Evolutionary conservation across 345 rosid genomes (phyloP), one percentile per base, ranked within the genome.

Genomic region (Cardamine occulta): DNA sequence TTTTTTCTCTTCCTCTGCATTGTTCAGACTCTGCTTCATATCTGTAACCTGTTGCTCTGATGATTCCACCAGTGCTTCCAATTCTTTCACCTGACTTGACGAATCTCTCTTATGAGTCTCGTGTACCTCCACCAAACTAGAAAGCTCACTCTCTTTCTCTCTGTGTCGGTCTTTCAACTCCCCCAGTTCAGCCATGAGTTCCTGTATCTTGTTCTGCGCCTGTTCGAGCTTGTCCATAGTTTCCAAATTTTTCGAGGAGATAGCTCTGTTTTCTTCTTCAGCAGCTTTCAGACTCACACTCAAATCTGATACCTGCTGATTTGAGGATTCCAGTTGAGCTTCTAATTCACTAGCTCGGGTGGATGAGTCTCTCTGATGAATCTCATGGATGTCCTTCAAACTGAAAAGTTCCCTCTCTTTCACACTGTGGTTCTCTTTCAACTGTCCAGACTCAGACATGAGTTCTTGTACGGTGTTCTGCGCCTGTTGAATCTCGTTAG

Each of bases 331-430:
- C 13, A 85, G 73, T 26, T 63, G 71, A 60, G 66, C 56, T 69
- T 72, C 73, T 61, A 74, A 53, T 40, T 71, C 71, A 52, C 66
- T 80, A 17, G 49, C 23, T 23, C 61, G 73, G 13, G 68, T 81
- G 62, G 90, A 88, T 39, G 89, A 81, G 66, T 88, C 86, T 68
- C 74, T 83, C 66, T 80, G 81, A 71, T 78, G 88, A 57, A 60
- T 80, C 88, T 88, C 86, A 29, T 86, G 85, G 74, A 68, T 75
- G 68, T 75, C 68, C 62, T 68, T 75, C 51, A 86, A 80, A 59
- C 80, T 78, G 10, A 79, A 79, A 44, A 86, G 48, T 29, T 86
- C 95, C 73, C 82, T 84, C 60, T 88, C 97, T 73, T 79, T 93
- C 64, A 79, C 74, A 76, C 75, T 53, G 58, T 69, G 80, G 65